These are phyloP conservation scores for Kalaharituber pfeilii DNA, from an alignment of 2,329 filamentous ascomycete genomes.

Conservation along the genomic window DNA sequence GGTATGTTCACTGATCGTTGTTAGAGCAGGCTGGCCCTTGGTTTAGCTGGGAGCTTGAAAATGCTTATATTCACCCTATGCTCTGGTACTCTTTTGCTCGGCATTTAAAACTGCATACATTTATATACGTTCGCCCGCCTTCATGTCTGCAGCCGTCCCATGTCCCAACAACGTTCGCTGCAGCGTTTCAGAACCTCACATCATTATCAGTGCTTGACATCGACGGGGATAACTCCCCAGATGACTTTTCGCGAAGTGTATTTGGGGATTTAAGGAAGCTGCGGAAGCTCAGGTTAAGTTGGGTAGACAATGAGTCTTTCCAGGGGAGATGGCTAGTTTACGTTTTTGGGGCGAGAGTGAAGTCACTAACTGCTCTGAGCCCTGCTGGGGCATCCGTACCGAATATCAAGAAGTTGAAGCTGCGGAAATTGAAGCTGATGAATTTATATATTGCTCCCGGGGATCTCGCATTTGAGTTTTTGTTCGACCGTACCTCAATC, in stretches of 20 bases:
- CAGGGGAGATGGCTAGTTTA: not conserved
- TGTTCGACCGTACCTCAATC: not conserved
- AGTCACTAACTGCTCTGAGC: not conserved
- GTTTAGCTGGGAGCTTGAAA: conserved; percentile 7
- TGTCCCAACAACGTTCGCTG: conserved; percentile 2
- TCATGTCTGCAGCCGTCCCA: not conserved
- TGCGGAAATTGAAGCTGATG: not conserved
- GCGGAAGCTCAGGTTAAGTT: not conserved
- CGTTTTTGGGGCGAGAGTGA: not conserved
- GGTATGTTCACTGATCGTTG: conserved; percentile 5
- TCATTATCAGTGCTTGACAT: conserved; percentile 7
- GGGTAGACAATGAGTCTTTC: not conserved
- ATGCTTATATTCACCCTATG: conserved; percentile 13
- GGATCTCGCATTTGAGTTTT: not conserved
- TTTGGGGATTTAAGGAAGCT: not conserved
- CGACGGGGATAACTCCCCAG: not conserved
- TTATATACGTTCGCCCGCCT: conserved; percentile 9
- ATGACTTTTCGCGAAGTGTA: conserved; percentile 8
- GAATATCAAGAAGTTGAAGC: not conserved
- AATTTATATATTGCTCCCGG: not conserved
- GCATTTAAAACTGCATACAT: conserved; percentile 4
- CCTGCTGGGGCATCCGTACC: not conserved
- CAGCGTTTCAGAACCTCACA: conserved; percentile 8
- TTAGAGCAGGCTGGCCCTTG: not conserved
- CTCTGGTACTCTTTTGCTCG: conserved; percentile 10